Base-by-base conservation (phyloP, 169 alveolate genomes). In the Cryptosporidium viatorum region DNA sequence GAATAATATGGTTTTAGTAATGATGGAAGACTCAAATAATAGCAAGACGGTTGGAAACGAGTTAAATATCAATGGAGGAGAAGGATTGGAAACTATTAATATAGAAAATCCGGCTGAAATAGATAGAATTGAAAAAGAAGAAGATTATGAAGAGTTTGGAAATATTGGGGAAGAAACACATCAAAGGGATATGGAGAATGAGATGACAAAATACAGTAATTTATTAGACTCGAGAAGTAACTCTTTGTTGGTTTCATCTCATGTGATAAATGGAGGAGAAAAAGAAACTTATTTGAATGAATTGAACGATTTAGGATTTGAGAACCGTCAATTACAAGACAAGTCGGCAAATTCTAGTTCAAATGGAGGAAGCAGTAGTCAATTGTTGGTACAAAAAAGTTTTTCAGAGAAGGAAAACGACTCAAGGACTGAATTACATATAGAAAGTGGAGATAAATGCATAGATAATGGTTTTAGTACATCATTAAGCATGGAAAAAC, bases 1-100 rank as follows among this genome's bases (percentile, higher is more conserved):
- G 10, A 65, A 37, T 37, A 65, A 39, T 29, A 65, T 65, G 71
- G 71, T 65, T 65, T 33, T 65, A 73, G 70, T 71, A 51, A 31
- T 51, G 85, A 50, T 71, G 80, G 55, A 69, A 26, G 80, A 69
- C 26, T 23, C 80, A 1, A 43, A 8, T 23, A 18, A 21, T 33
- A 18, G 1, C 18, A 39, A 69, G 2, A n/a, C 29, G 26, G 58
- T 29, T 58, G 35, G 58, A 0, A 21, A 16, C 9, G 84, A 70
- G 18, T 26, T 3, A 14, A 37, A 55, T 6, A 2, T 26, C 29
- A 55, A 23, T 26, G 6, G 35, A 55, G 67, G 3, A 55, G 23
- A n/a, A 26, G 67, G 3, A 21, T 26, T 55, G 2, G 67, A 55
- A 23, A 9, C 67, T 16, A 9, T 55, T 23, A 37, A 26, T 3